phyloP scores from a whole-genome alignment of 176 grass and related monocot species.

The Oryza punctata region DNA sequence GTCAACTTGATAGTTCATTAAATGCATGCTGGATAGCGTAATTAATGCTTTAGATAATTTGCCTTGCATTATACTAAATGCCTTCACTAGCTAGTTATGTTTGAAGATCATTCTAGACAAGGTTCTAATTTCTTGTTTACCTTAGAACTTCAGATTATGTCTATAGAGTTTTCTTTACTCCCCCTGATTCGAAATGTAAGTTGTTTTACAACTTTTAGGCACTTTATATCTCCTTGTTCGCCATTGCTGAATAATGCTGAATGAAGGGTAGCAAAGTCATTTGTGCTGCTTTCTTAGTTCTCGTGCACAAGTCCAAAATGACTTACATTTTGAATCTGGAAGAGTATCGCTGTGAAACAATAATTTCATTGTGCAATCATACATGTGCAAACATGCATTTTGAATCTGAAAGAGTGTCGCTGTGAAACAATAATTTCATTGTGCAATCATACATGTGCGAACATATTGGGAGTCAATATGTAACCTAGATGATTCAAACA shows the following conservation, averaged over 20 bases:
- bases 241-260: too few species aligned
- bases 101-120: background rate
- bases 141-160: background rate
- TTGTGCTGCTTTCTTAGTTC: too few species aligned
- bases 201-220: too few species aligned
- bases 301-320: too few species aligned
- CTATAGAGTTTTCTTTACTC: background rate
- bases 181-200: too few species aligned
- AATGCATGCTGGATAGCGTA: background rate
- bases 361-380: conserved; percentile 9
- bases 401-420: too few species aligned
- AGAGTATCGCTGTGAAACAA: background rate
- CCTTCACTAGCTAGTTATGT: background rate
- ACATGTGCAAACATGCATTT: conserved; percentile 23
- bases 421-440: conserved; percentile 12
- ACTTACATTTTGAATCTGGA: too few species aligned
- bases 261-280: too few species aligned
- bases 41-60: background rate
- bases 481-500: background rate
- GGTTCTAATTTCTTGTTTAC: conserved; percentile 17
- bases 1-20: conserved; percentile 22
- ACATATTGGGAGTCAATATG: background rate
- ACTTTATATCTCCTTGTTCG: background rate
- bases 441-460: conserved; percentile 13
- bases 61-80: background rate